These are phyloP conservation scores for Pichia sp. DNA, from an alignment of 1,139 yeast species.

Conservation along the genomic window DNA sequence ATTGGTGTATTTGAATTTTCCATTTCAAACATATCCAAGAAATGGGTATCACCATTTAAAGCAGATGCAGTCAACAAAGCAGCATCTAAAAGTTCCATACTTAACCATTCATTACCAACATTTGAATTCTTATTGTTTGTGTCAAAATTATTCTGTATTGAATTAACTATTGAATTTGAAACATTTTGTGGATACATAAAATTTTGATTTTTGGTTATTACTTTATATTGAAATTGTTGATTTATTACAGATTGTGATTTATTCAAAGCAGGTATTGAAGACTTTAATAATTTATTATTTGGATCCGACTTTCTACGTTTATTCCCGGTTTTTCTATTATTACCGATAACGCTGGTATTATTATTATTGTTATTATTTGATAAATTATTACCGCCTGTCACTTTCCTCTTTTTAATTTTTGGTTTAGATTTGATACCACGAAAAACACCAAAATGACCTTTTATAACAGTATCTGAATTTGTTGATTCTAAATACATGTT, in stretches of 20 bases:
- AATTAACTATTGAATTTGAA: constrained; percentile 9
- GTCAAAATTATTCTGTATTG: constrained; percentile 4
- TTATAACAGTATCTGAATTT: constrained; percentile 45
- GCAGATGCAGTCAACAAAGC: constrained; percentile 72
- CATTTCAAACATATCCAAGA: constrained; percentile 43
- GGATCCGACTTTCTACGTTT: not conserved
- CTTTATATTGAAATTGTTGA: constrained; percentile 1
- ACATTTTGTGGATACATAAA: constrained; percentile 12
- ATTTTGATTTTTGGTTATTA: constrained; percentile 3
- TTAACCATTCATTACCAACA: constrained; percentile 51
- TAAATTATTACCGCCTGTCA: too few species aligned
- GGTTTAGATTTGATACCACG: constrained; percentile 29
- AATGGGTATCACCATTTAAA: constrained; percentile 55
- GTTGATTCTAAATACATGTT: constrained; percentile 38
- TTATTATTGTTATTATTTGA: too few species aligned
- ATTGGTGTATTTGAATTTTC: constrained; percentile 4
- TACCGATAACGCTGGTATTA: not conserved
- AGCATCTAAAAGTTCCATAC: constrained; percentile 64
- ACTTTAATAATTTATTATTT: too few species aligned
- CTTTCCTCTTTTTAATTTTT: constrained; percentile 4
- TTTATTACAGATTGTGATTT: too few species aligned
- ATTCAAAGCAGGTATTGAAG: too few species aligned
- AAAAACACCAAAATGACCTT: constrained; percentile 87
- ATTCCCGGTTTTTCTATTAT: not conserved
- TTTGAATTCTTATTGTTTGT: constrained; percentile 4